These are phyloP conservation scores for Pyronema omphalodes DNA, from an alignment of 495 filamentous ascomycete species.

Conservation along the genomic window DNA sequence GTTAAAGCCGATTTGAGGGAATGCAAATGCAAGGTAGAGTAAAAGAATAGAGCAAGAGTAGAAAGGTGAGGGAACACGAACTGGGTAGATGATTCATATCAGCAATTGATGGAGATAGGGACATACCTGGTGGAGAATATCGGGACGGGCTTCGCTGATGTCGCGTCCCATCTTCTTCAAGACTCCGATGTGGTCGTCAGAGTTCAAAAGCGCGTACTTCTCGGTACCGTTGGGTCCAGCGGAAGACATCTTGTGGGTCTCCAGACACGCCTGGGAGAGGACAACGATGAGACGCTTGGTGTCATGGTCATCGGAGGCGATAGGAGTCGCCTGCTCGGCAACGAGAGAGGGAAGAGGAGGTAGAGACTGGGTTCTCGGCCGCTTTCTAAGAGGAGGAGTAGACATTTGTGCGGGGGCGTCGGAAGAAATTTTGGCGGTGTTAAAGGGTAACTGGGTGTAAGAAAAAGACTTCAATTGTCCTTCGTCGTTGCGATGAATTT, in stretches of 20 bases:
- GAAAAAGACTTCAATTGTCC: no score
- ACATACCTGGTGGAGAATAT: conserved; percentile 93
- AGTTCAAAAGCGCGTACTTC: conserved; percentile 91
- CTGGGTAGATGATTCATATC: no score
- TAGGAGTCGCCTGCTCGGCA: conserved; percentile 78
- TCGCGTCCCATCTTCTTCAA: conserved; percentile 99
- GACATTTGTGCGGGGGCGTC: conserved; percentile 5
- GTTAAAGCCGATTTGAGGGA: conserved; percentile 5
- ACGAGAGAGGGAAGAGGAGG: conserved; percentile 83
- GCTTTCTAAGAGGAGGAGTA: conserved; percentile 20
- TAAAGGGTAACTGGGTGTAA: no score
- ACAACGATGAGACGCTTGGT: conserved; percentile 85
- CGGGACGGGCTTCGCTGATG: conserved; percentile 90
- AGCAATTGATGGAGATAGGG: not conserved
- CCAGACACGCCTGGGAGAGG: conserved; percentile 88
- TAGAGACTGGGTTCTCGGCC: conserved; percentile 69
- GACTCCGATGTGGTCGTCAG: conserved; percentile 94
- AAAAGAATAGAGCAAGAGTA: no score
- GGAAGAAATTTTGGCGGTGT: no score
- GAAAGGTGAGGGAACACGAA: no score
- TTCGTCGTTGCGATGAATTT: no score
- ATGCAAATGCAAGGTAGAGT: not conserved
- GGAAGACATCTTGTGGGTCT: conserved; percentile 80
- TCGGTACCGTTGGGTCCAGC: conserved; percentile 56
- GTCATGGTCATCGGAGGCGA: conserved; percentile 69